phyloP scores from a whole-genome alignment of 2,329 filamentous ascomycete genomes.

The Grosmannia clavigera region DNA sequence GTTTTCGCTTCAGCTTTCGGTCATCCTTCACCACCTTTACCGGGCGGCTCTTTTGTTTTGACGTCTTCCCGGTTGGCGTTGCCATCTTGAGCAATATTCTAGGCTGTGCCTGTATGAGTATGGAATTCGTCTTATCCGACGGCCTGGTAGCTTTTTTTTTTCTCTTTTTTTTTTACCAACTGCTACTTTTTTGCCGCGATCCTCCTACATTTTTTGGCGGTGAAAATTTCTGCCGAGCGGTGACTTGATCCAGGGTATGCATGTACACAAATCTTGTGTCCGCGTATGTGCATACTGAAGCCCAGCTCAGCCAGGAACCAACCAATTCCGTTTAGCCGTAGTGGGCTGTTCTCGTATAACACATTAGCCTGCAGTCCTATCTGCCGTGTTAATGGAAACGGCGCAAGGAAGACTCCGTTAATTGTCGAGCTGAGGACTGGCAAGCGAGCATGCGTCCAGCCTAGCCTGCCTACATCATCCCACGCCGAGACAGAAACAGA shows the following conservation, averaged over 20 bases:
- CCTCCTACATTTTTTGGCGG: constrained; percentile 7
- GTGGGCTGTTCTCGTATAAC: too few species aligned
- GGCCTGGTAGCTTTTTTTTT: neutral
- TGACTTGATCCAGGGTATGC: neutral
- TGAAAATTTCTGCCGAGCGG: constrained; percentile 1
- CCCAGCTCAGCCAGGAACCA: too few species aligned
- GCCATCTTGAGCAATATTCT: constrained; percentile 4
- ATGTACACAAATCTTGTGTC: neutral
- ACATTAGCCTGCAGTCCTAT: too few species aligned
- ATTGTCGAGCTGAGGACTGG: too few species aligned
- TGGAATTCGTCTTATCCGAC: neutral
- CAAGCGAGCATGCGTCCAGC: too few species aligned
- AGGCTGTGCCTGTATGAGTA: neutral
- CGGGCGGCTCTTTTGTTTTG: neutral
- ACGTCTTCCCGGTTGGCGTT: constrained; percentile 2
- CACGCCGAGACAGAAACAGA: too few species aligned
- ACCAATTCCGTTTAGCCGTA: too few species aligned
- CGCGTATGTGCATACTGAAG: neutral
- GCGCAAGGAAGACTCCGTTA: too few species aligned
- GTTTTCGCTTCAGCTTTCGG: constrained; percentile 16
- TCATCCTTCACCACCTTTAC: constrained; percentile 11
- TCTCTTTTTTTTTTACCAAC: neutral
- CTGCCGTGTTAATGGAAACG: too few species aligned
- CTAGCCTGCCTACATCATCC: too few species aligned
- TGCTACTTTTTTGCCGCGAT: neutral